Percentiles rank a stretch among this genome's conserved stretches.
Evolutionary conservation across 129 eudicot genomes (phyloP).

Genomic region (Daucus carota): DH1_v3.0 NC_030382.2:40152001-40152500

Average conservation of each 20-base stretch:
- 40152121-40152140: neutral
- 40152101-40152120: neutral
- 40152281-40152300: neutral
- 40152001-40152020: neutral
- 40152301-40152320: neutral
- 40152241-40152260: neutral
- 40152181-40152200: neutral
- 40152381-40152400: neutral
- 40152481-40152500: constrained; percentile 80
- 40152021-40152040: neutral
- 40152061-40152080: neutral
- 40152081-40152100: neutral
- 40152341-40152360: no score
- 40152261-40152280: neutral
- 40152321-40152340: neutral
- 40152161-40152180: neutral
- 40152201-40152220: neutral
- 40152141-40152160: neutral
- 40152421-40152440: neutral
- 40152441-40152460: neutral
- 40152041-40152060: neutral
- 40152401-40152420: neutral
- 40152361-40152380: neutral
- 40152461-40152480: constrained; percentile 88
- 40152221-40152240: neutral